A percentile compares a stretch with the other conserved stretches of the same genome.
phyloP scores from a whole-genome alignment of 768 basidiomycete species.

The Macrolepiota albuminosa region DNA sequence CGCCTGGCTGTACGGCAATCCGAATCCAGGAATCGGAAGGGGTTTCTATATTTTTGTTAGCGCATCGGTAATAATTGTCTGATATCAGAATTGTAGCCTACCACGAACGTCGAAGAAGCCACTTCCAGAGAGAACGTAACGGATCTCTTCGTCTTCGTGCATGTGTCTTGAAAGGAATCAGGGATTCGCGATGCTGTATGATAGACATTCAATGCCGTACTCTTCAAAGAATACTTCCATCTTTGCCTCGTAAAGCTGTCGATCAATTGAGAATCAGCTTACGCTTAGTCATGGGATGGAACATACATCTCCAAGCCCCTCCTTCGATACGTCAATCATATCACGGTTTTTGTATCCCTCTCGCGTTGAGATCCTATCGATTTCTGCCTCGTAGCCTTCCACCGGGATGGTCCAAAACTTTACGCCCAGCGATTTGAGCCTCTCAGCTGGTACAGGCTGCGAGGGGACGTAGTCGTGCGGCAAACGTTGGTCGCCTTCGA shows the following conservation, averaged over 20 bases:
- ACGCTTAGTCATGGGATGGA: conserved; percentile 1
- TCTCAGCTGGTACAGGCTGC: conserved; percentile 44
- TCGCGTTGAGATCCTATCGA: conserved; percentile 62
- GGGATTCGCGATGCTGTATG: neutral
- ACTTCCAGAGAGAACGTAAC: conserved; percentile 81
- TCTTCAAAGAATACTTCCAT: conserved; percentile 83
- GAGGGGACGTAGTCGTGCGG: conserved; percentile 67
- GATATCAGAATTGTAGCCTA: conserved; percentile 25
- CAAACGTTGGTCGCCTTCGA: conserved; percentile 76
- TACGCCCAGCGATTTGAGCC: conserved; percentile 57
- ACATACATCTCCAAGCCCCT: conserved; percentile 68
- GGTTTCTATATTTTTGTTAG: conserved; percentile 38
- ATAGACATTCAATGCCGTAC: conserved; percentile 34
- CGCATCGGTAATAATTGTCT: neutral
- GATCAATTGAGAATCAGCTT: neutral
- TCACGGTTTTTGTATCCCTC: conserved; percentile 83
- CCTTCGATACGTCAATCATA: conserved; percentile 69
- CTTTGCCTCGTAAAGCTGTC: conserved; percentile 65
- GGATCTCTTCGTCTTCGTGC: conserved; percentile 95
- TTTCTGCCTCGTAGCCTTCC: conserved; percentile 47
- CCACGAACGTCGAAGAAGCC: conserved; percentile 93
- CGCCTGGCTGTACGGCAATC: conserved; percentile 68
- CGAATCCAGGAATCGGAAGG: conserved; percentile 78
- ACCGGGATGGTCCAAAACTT: conserved; percentile 65
- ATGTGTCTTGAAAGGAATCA: conserved; percentile 55